phyloP scores from a whole-genome alignment of 495 filamentous ascomycete genomes.

The Penicilliopsis zonata region DNA sequence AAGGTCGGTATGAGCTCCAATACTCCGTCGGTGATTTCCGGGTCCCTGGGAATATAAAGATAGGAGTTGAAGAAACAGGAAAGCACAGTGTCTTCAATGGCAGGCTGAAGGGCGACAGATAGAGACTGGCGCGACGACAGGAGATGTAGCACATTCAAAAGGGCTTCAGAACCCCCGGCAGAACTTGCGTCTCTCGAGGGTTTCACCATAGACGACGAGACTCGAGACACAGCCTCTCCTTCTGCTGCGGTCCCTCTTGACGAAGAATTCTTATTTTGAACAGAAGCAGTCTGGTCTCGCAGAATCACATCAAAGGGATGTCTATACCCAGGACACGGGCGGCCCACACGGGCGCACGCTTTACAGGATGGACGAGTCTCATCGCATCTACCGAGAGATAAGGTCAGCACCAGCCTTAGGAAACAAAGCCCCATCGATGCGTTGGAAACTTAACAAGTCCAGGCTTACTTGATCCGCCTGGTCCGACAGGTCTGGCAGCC shows the following conservation, averaged over 20 bases:
- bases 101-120: too few relatives aligned
- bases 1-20: slow-evolving; percentile 44
- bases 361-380: slow-evolving; percentile 36
- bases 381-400: slow-evolving; percentile 24
- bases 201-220: too few relatives aligned
- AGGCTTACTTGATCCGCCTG: slow-evolving; percentile 46
- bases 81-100: slow-evolving; percentile 21
- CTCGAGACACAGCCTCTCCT: too few relatives aligned
- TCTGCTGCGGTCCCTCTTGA: slow-evolving; percentile 3
- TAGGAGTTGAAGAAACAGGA: slow-evolving; percentile 25
- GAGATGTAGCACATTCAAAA: too few relatives aligned
- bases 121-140: too few relatives aligned
- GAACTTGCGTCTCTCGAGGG: too few relatives aligned
- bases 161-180: too few relatives aligned
- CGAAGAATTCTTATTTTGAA: slow-evolving; percentile 29
- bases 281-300: slow-evolving; percentile 51
- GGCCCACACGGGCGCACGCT: slow-evolving; percentile 32
- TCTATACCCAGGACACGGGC: slow-evolving; percentile 49
- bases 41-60: slow-evolving; percentile 18
- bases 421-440: too few relatives aligned
- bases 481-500: slow-evolving; percentile 56
- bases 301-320: slow-evolving; percentile 59
- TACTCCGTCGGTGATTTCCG: slow-evolving; percentile 16
- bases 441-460: too few relatives aligned
- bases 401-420: background rate